Evolutionary conservation across 176 grass and related monocot genomes (phyloP), one percentile per base, ranked within the genome.

Genomic region (Triticum monococcum): DNA sequence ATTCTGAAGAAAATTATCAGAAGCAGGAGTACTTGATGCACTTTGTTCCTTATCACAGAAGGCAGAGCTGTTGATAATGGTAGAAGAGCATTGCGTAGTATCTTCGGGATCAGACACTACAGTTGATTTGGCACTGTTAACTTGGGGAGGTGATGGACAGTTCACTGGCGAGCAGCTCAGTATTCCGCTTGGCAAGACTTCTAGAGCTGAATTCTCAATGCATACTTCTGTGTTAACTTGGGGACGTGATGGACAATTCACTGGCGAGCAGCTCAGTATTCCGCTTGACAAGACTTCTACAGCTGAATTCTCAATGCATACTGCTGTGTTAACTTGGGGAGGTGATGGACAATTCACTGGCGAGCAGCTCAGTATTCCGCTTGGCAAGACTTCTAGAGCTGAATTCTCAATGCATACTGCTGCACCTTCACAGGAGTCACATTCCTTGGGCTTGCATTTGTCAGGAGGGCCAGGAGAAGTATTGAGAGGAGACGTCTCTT

Each of bases 391-490:
- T 66, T 63, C 37, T 62, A 22, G 36, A 71, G 85, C 28, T 82
- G 77, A 24, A 82, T 72, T 85, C 13, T 77, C 62, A 81, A 79
- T 77, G 74, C 43, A 64, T 68, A 78, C 64, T 68, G 37, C 46
- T 70, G 13, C 56, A 78, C 79, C 71, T 89, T 77, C 48, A 30
- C 31, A 84, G 62, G 33, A 8, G 32, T 17, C 4, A 4, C 73
- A 78, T 54, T 62, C 78, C 71, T 79, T 79, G 28, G 81, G 33
- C 64, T 85, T 82, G 61, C 54, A 57, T 72, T 82, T 82, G 52
- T 77, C 70, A 79, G 30, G 62, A 72, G 48, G 16, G 64, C 35
- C 24, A 23, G 17, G 64, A 85, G 83, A 80, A 50, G 75, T 71
- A 48, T 72, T 74, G 23, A 72, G 40, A 86, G 46, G 13, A 71